phyloP scores from a whole-genome alignment of 495 filamentous ascomycete genomes.

The Xylaria longipes region DNA sequence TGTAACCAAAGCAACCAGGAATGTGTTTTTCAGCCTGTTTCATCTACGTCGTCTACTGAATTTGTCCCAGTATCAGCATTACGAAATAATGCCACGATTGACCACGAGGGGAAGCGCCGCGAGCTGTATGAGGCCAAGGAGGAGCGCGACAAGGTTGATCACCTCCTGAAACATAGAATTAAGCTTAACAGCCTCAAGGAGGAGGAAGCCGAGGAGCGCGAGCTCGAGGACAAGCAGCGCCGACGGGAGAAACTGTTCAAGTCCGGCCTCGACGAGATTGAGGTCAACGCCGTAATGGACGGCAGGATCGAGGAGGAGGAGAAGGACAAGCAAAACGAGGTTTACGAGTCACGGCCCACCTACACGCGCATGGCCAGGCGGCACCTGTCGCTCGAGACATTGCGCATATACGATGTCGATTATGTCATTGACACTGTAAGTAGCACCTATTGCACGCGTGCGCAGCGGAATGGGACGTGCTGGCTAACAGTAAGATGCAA shows the following conservation, averaged over 20 bases:
- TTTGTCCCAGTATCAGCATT: too few species aligned
- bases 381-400: slow-evolving; percentile 62
- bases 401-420: slow-evolving; percentile 51
- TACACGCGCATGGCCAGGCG: slow-evolving; percentile 62
- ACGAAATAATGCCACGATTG: too few species aligned
- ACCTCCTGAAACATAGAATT: neutral
- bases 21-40: too few species aligned
- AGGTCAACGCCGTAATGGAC: slow-evolving; percentile 55
- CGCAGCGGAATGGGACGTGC: too few species aligned
- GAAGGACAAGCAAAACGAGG: slow-evolving; percentile 28
- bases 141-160: too few species aligned
- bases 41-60: too few species aligned
- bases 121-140: too few species aligned
- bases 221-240: slow-evolving; percentile 57
- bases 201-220: slow-evolving; percentile 51
- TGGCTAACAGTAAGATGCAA: slow-evolving; percentile 8
- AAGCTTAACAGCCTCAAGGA: neutral
- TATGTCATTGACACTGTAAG: too few species aligned
- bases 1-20: too few species aligned
- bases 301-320: slow-evolving; percentile 48
- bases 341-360: slow-evolving; percentile 43
- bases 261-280: slow-evolving; percentile 56
- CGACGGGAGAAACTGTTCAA: slow-evolving; percentile 56
- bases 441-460: too few species aligned
- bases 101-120: too few species aligned